Conservation (phyloP, 2,329 filamentous ascomycete species). For the Colletotrichum cordylinicola region DNA sequence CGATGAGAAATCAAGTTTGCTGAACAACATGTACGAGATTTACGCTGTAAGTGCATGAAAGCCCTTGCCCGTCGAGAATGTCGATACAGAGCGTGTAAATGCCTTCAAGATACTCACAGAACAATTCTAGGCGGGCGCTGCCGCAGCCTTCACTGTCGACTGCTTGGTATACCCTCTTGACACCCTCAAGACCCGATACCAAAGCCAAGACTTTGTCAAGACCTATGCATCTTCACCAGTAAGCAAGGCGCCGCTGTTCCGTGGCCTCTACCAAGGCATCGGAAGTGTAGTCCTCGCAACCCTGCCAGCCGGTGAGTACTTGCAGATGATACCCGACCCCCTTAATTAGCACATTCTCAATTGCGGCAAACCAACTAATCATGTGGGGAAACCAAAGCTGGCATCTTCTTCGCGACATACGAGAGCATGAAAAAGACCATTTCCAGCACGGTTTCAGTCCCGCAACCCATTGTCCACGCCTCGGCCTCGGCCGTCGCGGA, state of each 20-base stretch:
- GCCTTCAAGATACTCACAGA: background rate
- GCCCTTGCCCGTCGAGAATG: background rate
- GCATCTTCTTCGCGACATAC: slow-evolving; percentile 90
- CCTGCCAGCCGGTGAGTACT: slow-evolving; percentile 74
- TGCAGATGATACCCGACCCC: background rate
- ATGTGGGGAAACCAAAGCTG: slow-evolving; percentile 55
- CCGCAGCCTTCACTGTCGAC: slow-evolving; percentile 86
- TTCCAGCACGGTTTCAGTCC: slow-evolving; percentile 57
- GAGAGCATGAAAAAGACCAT: slow-evolving; percentile 76
- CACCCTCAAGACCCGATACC: slow-evolving; percentile 86
- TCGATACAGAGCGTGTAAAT: background rate
- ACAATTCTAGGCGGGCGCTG: slow-evolving; percentile 74
- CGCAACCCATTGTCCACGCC: slow-evolving; percentile 74
- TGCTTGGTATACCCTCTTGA: slow-evolving; percentile 87
- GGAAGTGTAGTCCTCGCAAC: slow-evolving; percentile 86
- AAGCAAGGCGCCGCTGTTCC: slow-evolving; percentile 62
- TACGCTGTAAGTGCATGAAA: slow-evolving; percentile 12
- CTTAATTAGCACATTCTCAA: background rate
- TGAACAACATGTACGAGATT: slow-evolving; percentile 21
- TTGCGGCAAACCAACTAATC: background rate
- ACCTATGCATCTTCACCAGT: slow-evolving; percentile 66
- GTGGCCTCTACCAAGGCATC: slow-evolving; percentile 85
- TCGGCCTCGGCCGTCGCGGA: slow-evolving; percentile 79
- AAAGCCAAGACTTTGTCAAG: slow-evolving; percentile 76
- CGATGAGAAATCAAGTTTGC: background rate